Evolutionary conservation across 768 basidiomycete species (phyloP).

Genomic region (Hypsizygus marmoreus): DNA sequence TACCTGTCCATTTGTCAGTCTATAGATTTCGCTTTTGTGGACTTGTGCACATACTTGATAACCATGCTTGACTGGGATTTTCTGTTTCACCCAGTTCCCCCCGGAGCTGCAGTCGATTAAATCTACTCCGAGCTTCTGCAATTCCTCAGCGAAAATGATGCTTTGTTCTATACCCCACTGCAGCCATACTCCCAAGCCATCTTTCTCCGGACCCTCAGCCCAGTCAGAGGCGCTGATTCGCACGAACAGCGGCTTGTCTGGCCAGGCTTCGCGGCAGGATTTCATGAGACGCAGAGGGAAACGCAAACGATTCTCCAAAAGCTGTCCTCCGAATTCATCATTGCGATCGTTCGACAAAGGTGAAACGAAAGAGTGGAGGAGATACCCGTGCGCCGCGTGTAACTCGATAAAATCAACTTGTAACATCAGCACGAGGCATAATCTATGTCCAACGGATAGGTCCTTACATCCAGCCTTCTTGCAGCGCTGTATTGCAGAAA

Average conservation of each 20-base stretch:
- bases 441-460: background rate
- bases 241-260: slow-evolving; percentile 69
- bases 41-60: slow-evolving; percentile 53
- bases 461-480: slow-evolving; percentile 62
- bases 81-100: slow-evolving; percentile 63
- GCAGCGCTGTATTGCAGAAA: slow-evolving; percentile 52
- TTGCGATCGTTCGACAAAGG: slow-evolving; percentile 73
- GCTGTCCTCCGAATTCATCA: slow-evolving; percentile 71
- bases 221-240: slow-evolving; percentile 70
- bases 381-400: slow-evolving; percentile 72
- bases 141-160: slow-evolving; percentile 52
- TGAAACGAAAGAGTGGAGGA: slow-evolving; percentile 68
- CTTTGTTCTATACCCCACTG: slow-evolving; percentile 83
- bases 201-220: slow-evolving; percentile 57
- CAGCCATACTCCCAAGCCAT: slow-evolving; percentile 56
- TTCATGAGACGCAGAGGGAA: slow-evolving; percentile 61
- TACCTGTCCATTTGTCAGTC: slow-evolving; percentile 39
- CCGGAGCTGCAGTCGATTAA: slow-evolving; percentile 75
- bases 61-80: slow-evolving; percentile 55
- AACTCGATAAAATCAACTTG: slow-evolving; percentile 72
- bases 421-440: background rate
- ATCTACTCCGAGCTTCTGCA: slow-evolving; percentile 68
- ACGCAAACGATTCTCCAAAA: slow-evolving; percentile 72
- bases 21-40: background rate
- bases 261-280: slow-evolving; percentile 57